Evolutionary conservation across 306 rosid species (phyloP).

Genomic region (Trichosanthes truncata): DNA sequence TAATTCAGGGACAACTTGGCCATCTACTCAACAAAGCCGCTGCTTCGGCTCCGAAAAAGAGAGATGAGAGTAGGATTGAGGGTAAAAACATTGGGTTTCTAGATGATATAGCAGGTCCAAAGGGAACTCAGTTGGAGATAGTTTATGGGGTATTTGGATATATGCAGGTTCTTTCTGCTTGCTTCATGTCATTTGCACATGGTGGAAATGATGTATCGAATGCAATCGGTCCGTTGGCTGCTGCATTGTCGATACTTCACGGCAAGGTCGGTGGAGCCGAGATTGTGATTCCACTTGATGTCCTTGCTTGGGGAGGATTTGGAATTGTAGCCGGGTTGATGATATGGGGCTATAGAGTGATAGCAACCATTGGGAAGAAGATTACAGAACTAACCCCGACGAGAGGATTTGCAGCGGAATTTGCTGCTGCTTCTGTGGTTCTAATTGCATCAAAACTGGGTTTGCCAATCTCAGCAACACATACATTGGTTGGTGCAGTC

Average conservation of each 20-base stretch:
- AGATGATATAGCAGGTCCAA: constrained; percentile 79
- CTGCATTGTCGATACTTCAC: constrained; percentile 79
- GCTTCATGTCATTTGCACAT: constrained; percentile 98
- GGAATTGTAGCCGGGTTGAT: constrained; percentile 92
- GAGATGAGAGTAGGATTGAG: constrained; percentile 24
- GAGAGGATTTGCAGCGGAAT: constrained; percentile 96
- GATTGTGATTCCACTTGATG: constrained; percentile 78
- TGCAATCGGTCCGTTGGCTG: constrained; percentile 92
- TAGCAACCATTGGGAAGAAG: constrained; percentile 91
- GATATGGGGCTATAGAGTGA: constrained; percentile 97
- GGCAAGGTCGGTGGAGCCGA: constrained; percentile 44
- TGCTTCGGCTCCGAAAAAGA: constrained; percentile 23
- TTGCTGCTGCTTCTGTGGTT: constrained; percentile 95
- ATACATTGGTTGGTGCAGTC: constrained; percentile 92
- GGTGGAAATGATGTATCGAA: constrained; percentile 98
- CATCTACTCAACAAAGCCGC: constrained; percentile 57
- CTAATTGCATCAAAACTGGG: constrained; percentile 79
- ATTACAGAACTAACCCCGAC: constrained; percentile 95
- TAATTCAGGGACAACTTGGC: constrained; percentile 76
- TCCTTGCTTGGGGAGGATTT: constrained; percentile 99
- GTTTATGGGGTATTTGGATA: constrained; percentile 93
- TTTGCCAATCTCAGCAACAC: constrained; percentile 85
- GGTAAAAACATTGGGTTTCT: constrained; percentile 58
- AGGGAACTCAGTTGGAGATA: constrained; percentile 77
- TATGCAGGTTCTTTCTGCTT: constrained; percentile 94